Conservation (phyloP, 225 moss, liverwort and hornwort species). For the Marchantia paleacea region DNA sequence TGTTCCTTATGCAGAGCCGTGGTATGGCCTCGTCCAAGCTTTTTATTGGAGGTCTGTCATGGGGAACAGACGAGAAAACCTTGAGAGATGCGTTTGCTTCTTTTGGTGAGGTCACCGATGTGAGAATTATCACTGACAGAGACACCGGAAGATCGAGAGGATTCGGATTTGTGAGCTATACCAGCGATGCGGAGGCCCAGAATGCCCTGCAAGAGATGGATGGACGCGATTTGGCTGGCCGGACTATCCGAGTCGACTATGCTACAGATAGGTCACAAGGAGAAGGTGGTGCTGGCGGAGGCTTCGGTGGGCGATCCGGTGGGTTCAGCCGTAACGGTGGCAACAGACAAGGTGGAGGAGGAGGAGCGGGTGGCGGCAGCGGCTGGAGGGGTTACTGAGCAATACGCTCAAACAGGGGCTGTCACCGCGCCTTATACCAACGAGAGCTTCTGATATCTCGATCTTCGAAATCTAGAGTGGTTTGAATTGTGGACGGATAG, state of each 20-base stretch:
- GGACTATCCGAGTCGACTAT: conserved; percentile 86
- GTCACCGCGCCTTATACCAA: background rate
- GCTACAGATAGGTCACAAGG: conserved; percentile 63
- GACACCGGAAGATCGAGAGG: conserved; percentile 91
- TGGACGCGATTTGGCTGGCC: conserved; percentile 80
- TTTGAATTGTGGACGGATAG: background rate
- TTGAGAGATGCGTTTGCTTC: conserved; percentile 80
- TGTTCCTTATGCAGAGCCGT: conserved; percentile 42
- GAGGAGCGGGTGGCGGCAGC: conserved; percentile 17
- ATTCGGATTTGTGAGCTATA: conserved; percentile 80
- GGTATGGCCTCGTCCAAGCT: conserved; percentile 73
- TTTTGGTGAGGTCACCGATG: conserved; percentile 79
- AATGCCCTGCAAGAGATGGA: conserved; percentile 89
- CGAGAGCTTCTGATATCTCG: background rate
- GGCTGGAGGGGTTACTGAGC: conserved; percentile 30
- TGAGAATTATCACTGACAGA: conserved; percentile 73
- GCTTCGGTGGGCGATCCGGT: conserved; percentile 16
- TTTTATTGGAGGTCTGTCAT: conserved; percentile 77
- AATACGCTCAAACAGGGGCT: too few species aligned
- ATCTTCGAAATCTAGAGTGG: conserved; percentile 6
- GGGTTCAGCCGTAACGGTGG: conserved; percentile 15
- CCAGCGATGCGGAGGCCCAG: conserved; percentile 71
- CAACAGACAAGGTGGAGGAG: conserved; percentile 21
- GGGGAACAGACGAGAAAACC: conserved; percentile 88
- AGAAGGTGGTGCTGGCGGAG: conserved; percentile 29